Base-by-base conservation (phyloP, 306 rosid genomes). In the Cyclanthera cordifolia region DNA sequence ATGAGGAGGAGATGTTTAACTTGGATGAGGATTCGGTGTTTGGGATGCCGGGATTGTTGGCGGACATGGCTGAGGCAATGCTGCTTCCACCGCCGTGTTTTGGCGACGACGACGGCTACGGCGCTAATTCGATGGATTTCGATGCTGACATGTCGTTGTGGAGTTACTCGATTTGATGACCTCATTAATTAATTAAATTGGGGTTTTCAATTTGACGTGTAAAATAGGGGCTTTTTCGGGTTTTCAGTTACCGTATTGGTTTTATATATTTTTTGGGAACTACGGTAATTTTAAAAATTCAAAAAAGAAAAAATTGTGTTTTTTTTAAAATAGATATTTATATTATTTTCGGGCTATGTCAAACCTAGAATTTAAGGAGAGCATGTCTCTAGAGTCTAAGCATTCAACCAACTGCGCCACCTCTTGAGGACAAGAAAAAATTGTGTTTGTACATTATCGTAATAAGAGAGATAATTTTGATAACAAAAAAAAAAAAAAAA, bases 31-130 rank as follows among this genome's bases (percentile, higher is more conserved):
- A 74, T 17, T 78, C 16, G 15, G 77, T 17, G 53, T 67, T 77
- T 46, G 84, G 75, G 13, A 76, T 88, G 84, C 94, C 94, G 2
- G 85, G 82, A 0, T 19, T 78, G 75, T 75, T 91, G 28, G 71
- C 80, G 55, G 73, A 78, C 14, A 86, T 86, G 95, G 97, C 85
- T 16, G 88, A 84, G 49, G 88, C 76, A 72, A 78, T 84, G 88
- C 37, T 79, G 17, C 2, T 84, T 77, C 79, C 95, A 2, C 96
- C 97, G 1, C 85, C 89, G 8, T 82, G 79, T n/a, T 69, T 61
- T 46, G 19, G 8, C 41, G 3, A 82, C 60, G 75, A 50, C 10
- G 65, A 58, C 25, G 84, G 74, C 70, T 91, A 3, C 86, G 97
- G 97, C 83, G 82, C 76, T 79, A 75, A 55, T 25, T 55, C 61